Evolutionary conservation across 2,329 filamentous ascomycete genomes (phyloP), one percentile per base, ranked within the genome.

Genomic region (Talaromyces sp.): DNA sequence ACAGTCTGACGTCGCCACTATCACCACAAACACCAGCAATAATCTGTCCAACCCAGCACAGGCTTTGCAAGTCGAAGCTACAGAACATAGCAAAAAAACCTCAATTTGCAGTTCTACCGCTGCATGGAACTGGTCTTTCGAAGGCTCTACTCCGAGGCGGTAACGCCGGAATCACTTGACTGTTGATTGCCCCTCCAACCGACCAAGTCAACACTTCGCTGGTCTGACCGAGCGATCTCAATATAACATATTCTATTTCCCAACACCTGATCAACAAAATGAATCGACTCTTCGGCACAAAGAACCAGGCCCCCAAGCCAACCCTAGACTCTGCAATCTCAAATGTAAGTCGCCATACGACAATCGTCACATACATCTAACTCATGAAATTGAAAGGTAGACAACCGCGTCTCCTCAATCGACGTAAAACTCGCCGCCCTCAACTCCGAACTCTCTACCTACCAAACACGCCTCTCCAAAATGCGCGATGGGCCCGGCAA

Each of bases 401-500:
- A 97, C 82, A 86, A 87, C 67, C 88, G 93, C 59, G 87, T 97
- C 77, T 89, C 92, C 75, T 89, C 87, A 69, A 89, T 97, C 82
- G 95, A 98, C 81, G 93, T 97, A 68, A 97, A 98, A 77, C 90
- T 98, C 73, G 90, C 93, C 67, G 90, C 92, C 68, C 87, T 97
- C 73, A 97, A 96, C 80, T 89, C 91, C 72, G 94, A 98, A 78
- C 90, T 99, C 4, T 84, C 88, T 17, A 89, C 90, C 68, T 96
- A 97, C 84, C 93, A 97, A 79, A 82, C 89, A 69, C 93, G 94
- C 74, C 89, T 98, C 37, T 79, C 87, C 72, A 94, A 93, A 76
- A 96, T 98, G 93, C 92, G 93, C 78, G 93, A 97, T 69, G 95
- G 95, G 0, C 93, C 94, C 0, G 95, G 93, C 70, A 97, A 98